Base-by-base conservation (phyloP, 352 stramenopile genomes). In the Lagenidium giganteum region DNA sequence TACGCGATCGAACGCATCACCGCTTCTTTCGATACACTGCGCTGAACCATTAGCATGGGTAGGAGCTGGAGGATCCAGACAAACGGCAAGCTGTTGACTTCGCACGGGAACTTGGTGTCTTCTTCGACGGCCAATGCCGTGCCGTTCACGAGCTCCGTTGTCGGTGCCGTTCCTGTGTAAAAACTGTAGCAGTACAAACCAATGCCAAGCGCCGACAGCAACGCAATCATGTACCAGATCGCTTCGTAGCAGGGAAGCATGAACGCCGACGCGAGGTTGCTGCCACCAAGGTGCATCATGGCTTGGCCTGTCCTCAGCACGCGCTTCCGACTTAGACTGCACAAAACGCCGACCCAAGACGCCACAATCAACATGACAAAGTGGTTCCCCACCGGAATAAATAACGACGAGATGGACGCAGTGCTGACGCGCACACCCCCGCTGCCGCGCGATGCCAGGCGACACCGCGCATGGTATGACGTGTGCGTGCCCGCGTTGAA, bases 221-320 rank as follows among this genome's bases (percentile, higher is more conserved):
- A 51, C 5, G 68, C 63, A 38, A 94, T 85, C 8, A 60, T 85
- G 53, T 94, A 94, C 82, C 77, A 94, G 16, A 94, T 82, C 18
- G 68, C 51, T 52, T 89, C 82, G 33, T 90, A 94, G 44, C 82
- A 92, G 6, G 82, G 82, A n/a, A 94, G 56, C 74, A 94, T 90
- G 45, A 94, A 94, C 2, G 72, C 76, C 41, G 78, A 84, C 13
- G 78, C 76, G n/a, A n/a, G n/a, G n/a, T n/a, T n/a, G n/a, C n/a
- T n/a, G n/a, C n/a, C n/a, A n/a, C n/a, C n/a, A n/a, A n/a, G n/a
- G n/a, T n/a, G n/a, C n/a, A n/a, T n/a, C n/a, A n/a, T n/a, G n/a
- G n/a, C n/a, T n/a, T n/a, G n/a, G n/a, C n/a, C n/a, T n/a, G n/a
- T 88, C 3, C 62, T 61, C 16, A 91, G 42, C 12, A 93, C 71